These are phyloP conservation scores for Aspergillus cavernicola DNA, from an alignment of 495 filamentous ascomycete species.

Conservation along the genomic window DNA sequence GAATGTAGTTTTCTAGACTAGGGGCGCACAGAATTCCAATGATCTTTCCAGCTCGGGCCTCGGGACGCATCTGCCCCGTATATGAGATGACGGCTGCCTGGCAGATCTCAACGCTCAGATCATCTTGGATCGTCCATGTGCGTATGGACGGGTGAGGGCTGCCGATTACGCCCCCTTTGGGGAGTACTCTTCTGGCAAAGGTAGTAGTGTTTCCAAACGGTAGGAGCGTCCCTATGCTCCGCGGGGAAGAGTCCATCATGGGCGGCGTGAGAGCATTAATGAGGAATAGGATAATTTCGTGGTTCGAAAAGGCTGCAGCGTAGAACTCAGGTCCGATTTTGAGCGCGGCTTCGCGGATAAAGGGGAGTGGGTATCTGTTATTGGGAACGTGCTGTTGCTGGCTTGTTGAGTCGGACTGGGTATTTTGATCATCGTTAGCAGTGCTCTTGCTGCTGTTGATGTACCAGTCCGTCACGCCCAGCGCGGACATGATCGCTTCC, in stretches of 20 bases:
- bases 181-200: not conserved
- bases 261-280: not conserved
- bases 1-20: not conserved
- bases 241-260: not conserved
- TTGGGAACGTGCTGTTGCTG: not conserved
- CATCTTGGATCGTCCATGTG: constrained; percentile 1
- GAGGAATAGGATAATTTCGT: not conserved
- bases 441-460: not conserved
- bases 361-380: not conserved
- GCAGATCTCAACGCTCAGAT: not conserved
- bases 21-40: not conserved
- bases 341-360: constrained; percentile 2
- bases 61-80: not conserved
- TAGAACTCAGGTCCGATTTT: constrained; percentile 1
- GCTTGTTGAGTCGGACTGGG: not conserved
- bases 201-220: not conserved
- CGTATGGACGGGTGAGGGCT: not conserved
- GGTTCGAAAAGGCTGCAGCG: constrained; percentile 1
- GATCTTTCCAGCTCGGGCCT: constrained; percentile 1
- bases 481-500: not conserved
- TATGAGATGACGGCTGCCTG: constrained; percentile 4
- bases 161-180: not conserved
- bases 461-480: constrained; percentile 1
- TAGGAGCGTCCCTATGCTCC: not conserved
- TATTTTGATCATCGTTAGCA: constrained; percentile 1